Evolutionary conservation across 2,329 filamentous ascomycete genomes (phyloP), one percentile per base, ranked within the genome.

Genomic region (Penicillium sp.): DNA sequence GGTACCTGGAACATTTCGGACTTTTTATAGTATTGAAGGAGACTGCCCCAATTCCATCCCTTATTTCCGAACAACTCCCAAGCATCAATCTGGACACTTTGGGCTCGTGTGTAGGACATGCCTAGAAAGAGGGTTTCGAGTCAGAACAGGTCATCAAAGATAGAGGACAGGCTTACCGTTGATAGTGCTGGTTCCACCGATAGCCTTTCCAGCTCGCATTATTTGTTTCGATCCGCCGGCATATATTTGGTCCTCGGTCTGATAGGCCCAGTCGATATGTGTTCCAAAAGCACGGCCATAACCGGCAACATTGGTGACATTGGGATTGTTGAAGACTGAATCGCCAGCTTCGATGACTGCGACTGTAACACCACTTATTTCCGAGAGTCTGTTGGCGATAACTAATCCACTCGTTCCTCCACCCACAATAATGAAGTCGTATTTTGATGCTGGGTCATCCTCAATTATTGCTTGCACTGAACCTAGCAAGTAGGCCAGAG

Each of bases 181-280:
- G 55, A 82, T 80, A 4, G 75, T 71, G 46, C 76, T 81, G 0
- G 78, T 78, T 1, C 79, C 80, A 30, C 77, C 79, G 4, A 81
- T 64, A 0, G 77, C 79, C 59, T 79, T 82, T 2, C 79, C 80
- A 33, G 78, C 78, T 30, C 72, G 72, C 58, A 80, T 74, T 4
- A 66, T 70, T 48, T 79, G 68, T 4, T 61, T 70, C 3, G 42
- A 57, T n/a, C 73, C 72, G 7, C 68, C 73, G 1, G 71, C 75
- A 65, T 80, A 79, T n/a, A 67, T 75, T 57, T 82, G 80, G 7
- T 76, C 71, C 16, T 71, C 74, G 7, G 75, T 79, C 51, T 70
- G 64, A 51, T 80, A 82, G 1, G 70, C 67, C 78, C 78, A 82
- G 65, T 82, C 79, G 26, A 81, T 75, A 2, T 67, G 61, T 1